phyloP scores from a whole-genome alignment of 441 rosid genomes.

The Pelargonium cotyledonis region DNA sequence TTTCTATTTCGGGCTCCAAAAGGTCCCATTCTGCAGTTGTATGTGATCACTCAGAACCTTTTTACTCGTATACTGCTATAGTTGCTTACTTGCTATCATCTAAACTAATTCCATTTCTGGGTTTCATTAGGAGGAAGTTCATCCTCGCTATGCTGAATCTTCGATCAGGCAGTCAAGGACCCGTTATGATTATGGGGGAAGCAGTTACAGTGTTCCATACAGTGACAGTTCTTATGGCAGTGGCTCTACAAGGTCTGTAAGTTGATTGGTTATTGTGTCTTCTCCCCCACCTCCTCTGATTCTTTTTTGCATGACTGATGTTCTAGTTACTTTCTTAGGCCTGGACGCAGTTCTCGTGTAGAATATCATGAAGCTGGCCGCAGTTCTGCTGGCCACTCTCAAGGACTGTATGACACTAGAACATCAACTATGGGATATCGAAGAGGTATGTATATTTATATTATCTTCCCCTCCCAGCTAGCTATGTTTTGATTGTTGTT shows the following conservation, averaged over 20 bases:
- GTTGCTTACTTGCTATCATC: neutral
- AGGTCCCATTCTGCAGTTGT: neutral
- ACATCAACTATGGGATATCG: conserved; percentile 2
- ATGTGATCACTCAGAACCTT: neutral
- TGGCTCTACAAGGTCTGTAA: neutral
- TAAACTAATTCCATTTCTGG: neutral
- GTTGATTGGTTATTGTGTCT: neutral
- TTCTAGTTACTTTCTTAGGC: neutral
- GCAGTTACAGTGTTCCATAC: neutral
- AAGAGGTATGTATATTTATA: neutral
- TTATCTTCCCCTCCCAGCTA: neutral
- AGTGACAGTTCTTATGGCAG: neutral
- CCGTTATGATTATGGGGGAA: conserved; percentile 3
- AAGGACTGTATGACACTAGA: neutral
- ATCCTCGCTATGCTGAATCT: conserved; percentile 1
- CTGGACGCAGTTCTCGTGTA: neutral
- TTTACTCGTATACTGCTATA: neutral
- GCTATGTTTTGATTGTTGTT: neutral
- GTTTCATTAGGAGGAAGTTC: neutral
- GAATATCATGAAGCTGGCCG: neutral
- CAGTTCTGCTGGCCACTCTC: neutral
- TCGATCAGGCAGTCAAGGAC: neutral
- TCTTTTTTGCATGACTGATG: neutral
- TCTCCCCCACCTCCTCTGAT: neutral
- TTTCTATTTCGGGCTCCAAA: neutral